Evolutionary conservation across 2,329 filamentous ascomycete genomes (phyloP), one percentile per base, ranked within the genome.

Genomic region (Clonostachys rosea): DNA sequence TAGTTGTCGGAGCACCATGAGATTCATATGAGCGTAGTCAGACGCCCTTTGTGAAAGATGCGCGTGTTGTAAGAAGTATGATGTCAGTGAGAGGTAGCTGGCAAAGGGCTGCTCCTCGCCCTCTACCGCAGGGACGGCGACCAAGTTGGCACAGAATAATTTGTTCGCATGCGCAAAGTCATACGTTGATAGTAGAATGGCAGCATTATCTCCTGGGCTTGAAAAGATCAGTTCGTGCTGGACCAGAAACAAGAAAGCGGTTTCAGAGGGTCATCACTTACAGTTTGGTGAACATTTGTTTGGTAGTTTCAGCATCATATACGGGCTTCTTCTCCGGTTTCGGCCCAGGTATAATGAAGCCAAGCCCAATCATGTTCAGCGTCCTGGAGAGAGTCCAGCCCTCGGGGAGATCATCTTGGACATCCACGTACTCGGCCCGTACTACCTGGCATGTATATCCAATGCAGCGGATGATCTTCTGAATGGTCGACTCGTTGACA

Each of bases 91-190:
- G 30, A 97, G 71, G 60, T 92, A 95, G 55, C 81, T 84, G 42
- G 86, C 83, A 52, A 99, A 84, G 0, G 91, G 87, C 2, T 85
- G 79, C 57, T 92, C 84, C 43, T 81, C 75, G 40, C 75, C 80
- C 55, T 85, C 85, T 43, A 84, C 81, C 1, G 83, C 67, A 6
- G 78, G 60, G 20, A 83, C 62, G 3, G 81, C 84, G 45, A 96
- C 81, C 40, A 99, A 69, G 56, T 87, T 91, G 63, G 89, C 87
- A 64, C 89, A 92, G 66, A 99, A 97, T 9, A 96, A 76, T 67
- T 96, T 97, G 71, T 97, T 99, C 34, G 91, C 87, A 60, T 95
- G 87, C 4, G 85, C 84, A 62, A 97, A 97, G 63, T 97, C 94
- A 63, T 97, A 99, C 0, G 89, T 86, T 1, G 90, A 85, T 34